Evolutionary conservation across 768 basidiomycete species (phyloP).

Genomic region (Brasilioporus rufonigricans): DNA sequence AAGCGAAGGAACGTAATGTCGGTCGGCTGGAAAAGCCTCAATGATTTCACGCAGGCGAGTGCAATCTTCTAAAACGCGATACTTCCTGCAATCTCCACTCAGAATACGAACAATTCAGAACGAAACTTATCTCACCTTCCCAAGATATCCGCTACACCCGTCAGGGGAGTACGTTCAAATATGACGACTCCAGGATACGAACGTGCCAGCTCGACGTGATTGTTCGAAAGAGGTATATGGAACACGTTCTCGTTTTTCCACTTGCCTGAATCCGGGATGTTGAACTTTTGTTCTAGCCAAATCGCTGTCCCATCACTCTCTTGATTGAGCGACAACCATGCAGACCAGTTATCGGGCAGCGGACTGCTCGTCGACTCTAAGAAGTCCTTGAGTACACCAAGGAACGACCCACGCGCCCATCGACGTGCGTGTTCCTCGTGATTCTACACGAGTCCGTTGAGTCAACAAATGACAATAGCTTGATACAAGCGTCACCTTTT

Average conservation of each 20-base stretch:
- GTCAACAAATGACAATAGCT: not conserved
- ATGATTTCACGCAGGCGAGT: conserved; percentile 65
- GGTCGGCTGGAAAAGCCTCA: conserved; percentile 47
- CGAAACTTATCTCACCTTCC: conserved; percentile 48
- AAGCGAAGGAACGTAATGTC: conserved; percentile 62
- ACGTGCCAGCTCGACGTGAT: conserved; percentile 13
- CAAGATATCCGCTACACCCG: conserved; percentile 59
- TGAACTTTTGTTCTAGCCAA: conserved; percentile 77
- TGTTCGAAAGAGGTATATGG: conserved; percentile 46
- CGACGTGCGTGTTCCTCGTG: conserved; percentile 67
- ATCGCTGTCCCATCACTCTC: conserved; percentile 75
- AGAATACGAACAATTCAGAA: not conserved
- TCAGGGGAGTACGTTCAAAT: conserved; percentile 73
- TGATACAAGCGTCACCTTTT: conserved; percentile 49
- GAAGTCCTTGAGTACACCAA: conserved; percentile 38
- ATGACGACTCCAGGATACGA: conserved; percentile 63
- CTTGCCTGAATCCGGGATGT: conserved; percentile 58
- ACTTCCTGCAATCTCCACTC: conserved; percentile 47
- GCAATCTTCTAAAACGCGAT: conserved; percentile 69
- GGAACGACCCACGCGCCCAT: conserved; percentile 75
- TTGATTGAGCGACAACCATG: conserved; percentile 76
- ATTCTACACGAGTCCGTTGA: conserved; percentile 46
- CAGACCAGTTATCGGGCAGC: conserved; percentile 47
- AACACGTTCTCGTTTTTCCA: conserved; percentile 63
- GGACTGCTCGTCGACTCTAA: conserved; percentile 32